Conservation (phyloP, 73 alveolate species). For the Stentor coeruleus region DNA sequence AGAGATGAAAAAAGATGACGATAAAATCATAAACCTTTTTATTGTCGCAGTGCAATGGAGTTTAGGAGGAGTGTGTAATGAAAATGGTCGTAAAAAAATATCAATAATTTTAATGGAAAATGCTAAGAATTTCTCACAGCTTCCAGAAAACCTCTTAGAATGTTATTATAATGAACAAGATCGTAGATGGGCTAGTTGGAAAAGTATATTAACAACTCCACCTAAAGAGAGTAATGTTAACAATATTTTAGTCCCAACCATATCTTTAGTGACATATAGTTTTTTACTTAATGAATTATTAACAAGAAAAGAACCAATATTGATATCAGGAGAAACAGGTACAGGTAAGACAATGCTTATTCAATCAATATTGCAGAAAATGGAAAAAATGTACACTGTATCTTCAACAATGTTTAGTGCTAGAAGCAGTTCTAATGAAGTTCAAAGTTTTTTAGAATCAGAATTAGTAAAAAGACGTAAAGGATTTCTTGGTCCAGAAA, state of each 20-base stretch:
- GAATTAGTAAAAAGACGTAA: constrained; percentile 68
- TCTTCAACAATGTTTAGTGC: not conserved
- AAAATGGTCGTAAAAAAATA: constrained; percentile 20
- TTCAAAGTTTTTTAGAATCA: constrained; percentile 48
- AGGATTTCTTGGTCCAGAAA: constrained; percentile 90
- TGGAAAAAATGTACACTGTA: constrained; percentile 35
- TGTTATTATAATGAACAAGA: not conserved
- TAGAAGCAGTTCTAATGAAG: not conserved
- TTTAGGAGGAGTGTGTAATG: constrained; percentile 71
- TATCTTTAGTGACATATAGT: not conserved
- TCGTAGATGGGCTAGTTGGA: not conserved
- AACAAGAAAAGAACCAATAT: not conserved
- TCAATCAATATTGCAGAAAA: constrained; percentile 63
- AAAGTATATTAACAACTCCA: not conserved
- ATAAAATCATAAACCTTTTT: constrained; percentile 30
- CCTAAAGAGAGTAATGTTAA: not conserved
- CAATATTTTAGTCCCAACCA: not conserved
- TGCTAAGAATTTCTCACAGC: not conserved
- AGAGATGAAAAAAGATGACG: constrained; percentile 2
- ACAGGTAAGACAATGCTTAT: constrained; percentile 90
- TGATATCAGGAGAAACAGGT: constrained; percentile 43
- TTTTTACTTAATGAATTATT: not conserved
- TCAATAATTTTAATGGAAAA: not conserved
- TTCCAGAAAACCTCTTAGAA: not conserved
- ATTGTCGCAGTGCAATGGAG: constrained; percentile 72